Evolutionary conservation across 2,329 filamentous ascomycete genomes (phyloP), one percentile per base, ranked within the genome.

Genomic region (Macrophomina tecta): DNA sequence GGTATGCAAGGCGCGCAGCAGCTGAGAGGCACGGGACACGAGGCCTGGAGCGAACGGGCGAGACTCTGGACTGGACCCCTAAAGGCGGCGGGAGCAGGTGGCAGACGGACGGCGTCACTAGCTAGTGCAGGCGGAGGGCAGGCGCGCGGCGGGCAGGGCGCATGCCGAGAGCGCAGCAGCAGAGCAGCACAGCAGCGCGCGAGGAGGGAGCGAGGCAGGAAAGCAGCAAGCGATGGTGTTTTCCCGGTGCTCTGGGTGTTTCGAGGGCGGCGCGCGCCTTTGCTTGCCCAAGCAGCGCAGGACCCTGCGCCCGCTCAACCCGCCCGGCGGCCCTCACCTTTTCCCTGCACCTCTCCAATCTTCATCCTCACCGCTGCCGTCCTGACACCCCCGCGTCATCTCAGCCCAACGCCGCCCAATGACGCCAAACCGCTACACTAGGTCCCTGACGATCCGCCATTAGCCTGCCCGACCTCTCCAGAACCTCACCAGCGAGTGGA

Each of bases 361-460:
- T 62, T 28, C 45, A 62, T 32, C 45, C 42, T 42, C 58, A 49
- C 45, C 58, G 45, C 58, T 23, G 45, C n/a, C 42, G 38, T 36
- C 42, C 45, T 28, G 18, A 49, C 58, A 23, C 18, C 58, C 58
- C 58, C 58, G 58, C 58, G 58, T 62, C 58, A 49, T 62, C 45
- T 23, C 42, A 55, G 12, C 9, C 58, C 30, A n/a, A 38, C 32
- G 58, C 58, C 58, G 45, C 58, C 58, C 58, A 62, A 62, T 62
- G 58, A 49, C 58, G 58, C 58, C 58, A 28, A 30, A 16, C 42
- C 12, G 40, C 34, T 40, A 16, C 40, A 42, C 56, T n/a, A 62
- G 34, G 58, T 62, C 45, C 58, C 58, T 62, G 58, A 62, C 58
- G 58, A 62, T 62, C 23, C 58, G 58, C 58, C 58, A 23, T 62